These are phyloP conservation scores for Quercus wislizeni DNA, from an alignment of 306 rosid species.

Conservation along the genomic window DNA sequence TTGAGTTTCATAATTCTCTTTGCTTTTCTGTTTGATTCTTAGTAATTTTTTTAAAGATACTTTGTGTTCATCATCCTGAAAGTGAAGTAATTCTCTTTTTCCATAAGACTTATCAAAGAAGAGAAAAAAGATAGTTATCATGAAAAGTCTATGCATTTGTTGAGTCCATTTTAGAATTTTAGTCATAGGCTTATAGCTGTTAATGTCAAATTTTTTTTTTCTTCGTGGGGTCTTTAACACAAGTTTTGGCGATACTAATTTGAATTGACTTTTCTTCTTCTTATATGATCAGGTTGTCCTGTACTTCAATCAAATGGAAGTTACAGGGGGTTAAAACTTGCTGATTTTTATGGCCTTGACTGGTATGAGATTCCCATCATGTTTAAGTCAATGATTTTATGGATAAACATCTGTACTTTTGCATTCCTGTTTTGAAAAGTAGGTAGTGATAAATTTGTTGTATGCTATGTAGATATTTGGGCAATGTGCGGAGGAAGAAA, in stretches of 20 bases:
- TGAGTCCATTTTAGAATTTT: background rate
- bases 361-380: constrained; percentile 38
- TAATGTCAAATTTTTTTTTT: background rate
- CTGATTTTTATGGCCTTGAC: constrained; percentile 46
- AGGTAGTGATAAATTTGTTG: background rate
- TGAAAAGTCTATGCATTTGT: background rate
- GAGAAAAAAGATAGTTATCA: background rate
- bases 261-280: background rate
- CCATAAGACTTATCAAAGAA: too few species aligned
- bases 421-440: background rate
- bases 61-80: too few species aligned
- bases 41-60: too few species aligned
- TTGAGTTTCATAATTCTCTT: too few species aligned
- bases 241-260: background rate
- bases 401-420: constrained; percentile 3
- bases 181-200: background rate
- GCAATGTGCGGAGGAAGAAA: constrained; percentile 55
- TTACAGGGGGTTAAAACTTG: constrained; percentile 64
- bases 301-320: constrained; percentile 56
- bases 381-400: constrained; percentile 7
- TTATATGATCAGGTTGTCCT: constrained; percentile 31
- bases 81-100: too few species aligned
- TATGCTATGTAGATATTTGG: constrained; percentile 41
- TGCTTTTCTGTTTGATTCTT: too few species aligned
- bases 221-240: background rate